Percentiles rank a stretch among this genome's conserved stretches.
Evolutionary conservation across 2,329 filamentous ascomycete genomes (phyloP).

Genomic region (Cytospora piceicola): DNA sequence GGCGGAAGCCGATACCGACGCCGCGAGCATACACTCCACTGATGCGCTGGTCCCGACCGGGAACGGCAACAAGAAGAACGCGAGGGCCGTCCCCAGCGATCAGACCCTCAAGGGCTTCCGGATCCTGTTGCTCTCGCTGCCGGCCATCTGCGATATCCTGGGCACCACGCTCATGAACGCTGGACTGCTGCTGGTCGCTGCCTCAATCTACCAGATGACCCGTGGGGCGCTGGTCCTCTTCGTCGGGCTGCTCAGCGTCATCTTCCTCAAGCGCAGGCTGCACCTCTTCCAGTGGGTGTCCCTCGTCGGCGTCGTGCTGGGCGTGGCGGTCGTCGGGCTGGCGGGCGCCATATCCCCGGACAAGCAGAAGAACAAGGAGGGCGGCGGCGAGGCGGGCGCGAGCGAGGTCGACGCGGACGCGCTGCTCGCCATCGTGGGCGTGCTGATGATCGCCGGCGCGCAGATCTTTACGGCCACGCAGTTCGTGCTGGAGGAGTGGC

Average conservation of each 20-base stretch:
- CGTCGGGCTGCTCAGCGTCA: slow-evolving; percentile 90
- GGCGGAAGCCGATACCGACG: slow-evolving; percentile 49
- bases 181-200: slow-evolving; percentile 88
- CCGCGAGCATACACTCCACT: slow-evolving; percentile 48
- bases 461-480: slow-evolving; percentile 97
- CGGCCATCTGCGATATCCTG: slow-evolving; percentile 90
- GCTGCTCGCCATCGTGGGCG: slow-evolving; percentile 75
- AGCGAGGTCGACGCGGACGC: slow-evolving; percentile 51
- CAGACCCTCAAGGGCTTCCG: slow-evolving; percentile 72
- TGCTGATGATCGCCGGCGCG: slow-evolving; percentile 87
- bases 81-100: slow-evolving; percentile 45
- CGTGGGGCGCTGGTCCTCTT: slow-evolving; percentile 92
- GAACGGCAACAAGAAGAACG: slow-evolving; percentile 38
- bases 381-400: slow-evolving; percentile 39
- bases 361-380: slow-evolving; percentile 51
- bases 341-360: slow-evolving; percentile 82
- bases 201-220: slow-evolving; percentile 99
- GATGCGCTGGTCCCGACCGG: slow-evolving; percentile 47
- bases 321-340: slow-evolving; percentile 87
- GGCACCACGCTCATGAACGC: slow-evolving; percentile 98
- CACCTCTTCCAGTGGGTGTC: slow-evolving; percentile 91
- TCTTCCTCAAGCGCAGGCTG: slow-evolving; percentile 82
- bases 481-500: slow-evolving; percentile 94
- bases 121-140: slow-evolving; percentile 76
- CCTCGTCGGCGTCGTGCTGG: slow-evolving; percentile 81